Conservation (phyloP, 2,329 filamentous ascomycete species). For the Simplicillium sp. region DNA sequence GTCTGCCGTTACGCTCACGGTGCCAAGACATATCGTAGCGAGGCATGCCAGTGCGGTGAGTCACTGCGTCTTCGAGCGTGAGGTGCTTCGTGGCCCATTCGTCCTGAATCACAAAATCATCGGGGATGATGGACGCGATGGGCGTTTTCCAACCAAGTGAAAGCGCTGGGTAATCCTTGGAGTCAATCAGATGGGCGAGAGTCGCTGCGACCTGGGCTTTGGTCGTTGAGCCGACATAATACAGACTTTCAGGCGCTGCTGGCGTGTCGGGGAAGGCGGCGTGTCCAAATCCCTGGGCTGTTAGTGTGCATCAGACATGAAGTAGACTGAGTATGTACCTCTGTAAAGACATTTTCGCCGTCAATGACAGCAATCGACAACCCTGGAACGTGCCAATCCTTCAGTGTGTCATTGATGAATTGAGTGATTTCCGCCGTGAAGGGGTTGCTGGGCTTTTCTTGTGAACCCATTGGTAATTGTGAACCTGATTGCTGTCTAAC, state of each 20-base stretch:
- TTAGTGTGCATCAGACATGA: neutral
- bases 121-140: slow-evolving; percentile 34
- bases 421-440: neutral
- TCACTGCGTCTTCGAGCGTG: slow-evolving; percentile 43
- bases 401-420: neutral
- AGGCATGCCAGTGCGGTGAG: slow-evolving; percentile 41
- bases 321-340: neutral
- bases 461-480: neutral
- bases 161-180: slow-evolving; percentile 16
- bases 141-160: slow-evolving; percentile 34
- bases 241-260: slow-evolving; percentile 36
- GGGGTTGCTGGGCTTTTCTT: neutral
- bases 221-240: slow-evolving; percentile 43
- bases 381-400: slow-evolving; percentile 3
- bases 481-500: too few relatives aligned
- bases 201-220: slow-evolving; percentile 44
- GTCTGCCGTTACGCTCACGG: slow-evolving; percentile 16
- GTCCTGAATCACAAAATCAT: slow-evolving; percentile 41
- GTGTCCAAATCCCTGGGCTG: slow-evolving; percentile 15
- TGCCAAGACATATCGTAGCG: slow-evolving; percentile 22
- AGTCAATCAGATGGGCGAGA: slow-evolving; percentile 38
- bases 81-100: slow-evolving; percentile 34
- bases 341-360: slow-evolving; percentile 1
- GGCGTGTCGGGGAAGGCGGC: slow-evolving; percentile 24
- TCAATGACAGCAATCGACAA: slow-evolving; percentile 3